Evolutionary conservation across 2,329 filamentous ascomycete species (phyloP).

Genomic region (Fusarium miscanthi): DNA sequence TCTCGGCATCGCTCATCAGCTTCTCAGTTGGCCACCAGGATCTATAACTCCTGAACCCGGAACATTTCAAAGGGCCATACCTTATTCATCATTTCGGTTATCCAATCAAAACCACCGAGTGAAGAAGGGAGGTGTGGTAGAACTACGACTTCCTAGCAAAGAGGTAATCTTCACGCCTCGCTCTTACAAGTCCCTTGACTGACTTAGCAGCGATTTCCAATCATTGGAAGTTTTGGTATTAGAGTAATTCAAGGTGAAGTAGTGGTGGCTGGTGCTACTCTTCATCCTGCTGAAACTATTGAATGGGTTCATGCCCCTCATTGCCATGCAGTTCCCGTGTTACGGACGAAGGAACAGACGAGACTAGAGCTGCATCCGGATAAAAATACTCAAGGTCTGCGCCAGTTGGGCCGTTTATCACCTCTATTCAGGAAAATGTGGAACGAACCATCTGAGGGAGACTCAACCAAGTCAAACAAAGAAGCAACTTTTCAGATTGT

Average conservation of each 20-base stretch:
- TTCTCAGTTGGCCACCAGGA: slow-evolving; percentile 5
- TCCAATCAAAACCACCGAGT: slow-evolving; percentile 57
- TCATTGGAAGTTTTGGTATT: slow-evolving; percentile 76
- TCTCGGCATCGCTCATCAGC: slow-evolving; percentile 2
- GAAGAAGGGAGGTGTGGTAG: slow-evolving; percentile 53
- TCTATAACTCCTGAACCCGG: neutral
- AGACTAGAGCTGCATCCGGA: slow-evolving; percentile 67
- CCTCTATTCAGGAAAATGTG: slow-evolving; percentile 76
- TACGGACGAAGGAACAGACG: slow-evolving; percentile 64
- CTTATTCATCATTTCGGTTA: slow-evolving; percentile 60
- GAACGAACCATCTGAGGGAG: slow-evolving; percentile 57
- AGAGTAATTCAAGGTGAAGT: slow-evolving; percentile 70
- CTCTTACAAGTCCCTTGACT: slow-evolving; percentile 11
- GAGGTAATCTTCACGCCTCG: slow-evolving; percentile 55
- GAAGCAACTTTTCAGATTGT: slow-evolving; percentile 62
- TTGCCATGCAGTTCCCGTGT: slow-evolving; percentile 76
- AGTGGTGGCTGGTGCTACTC: slow-evolving; percentile 72
- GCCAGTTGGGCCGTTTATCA: slow-evolving; percentile 68
- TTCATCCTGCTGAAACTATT: slow-evolving; percentile 60
- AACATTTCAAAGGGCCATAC: slow-evolving; percentile 29
- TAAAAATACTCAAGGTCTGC: slow-evolving; percentile 60
- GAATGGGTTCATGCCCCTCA: slow-evolving; percentile 73
- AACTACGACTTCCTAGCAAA: slow-evolving; percentile 59
- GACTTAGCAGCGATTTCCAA: slow-evolving; percentile 64
- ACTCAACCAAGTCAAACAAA: slow-evolving; percentile 31